Evolutionary conservation across 2,329 filamentous ascomycete genomes (phyloP).

Genomic region (Pseudogymnoascus pannorum): DNA sequence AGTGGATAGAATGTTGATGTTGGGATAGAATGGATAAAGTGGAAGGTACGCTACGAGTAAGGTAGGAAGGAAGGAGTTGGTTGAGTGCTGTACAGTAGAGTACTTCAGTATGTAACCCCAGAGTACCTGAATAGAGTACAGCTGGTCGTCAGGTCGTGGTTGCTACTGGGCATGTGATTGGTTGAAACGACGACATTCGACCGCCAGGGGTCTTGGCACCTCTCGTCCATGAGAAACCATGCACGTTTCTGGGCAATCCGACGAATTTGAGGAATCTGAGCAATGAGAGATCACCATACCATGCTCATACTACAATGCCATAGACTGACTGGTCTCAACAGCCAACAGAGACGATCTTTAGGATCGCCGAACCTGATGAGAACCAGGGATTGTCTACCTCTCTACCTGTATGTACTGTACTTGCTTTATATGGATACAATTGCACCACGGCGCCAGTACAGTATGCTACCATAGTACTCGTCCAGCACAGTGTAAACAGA

Average conservation of each 20-base stretch:
- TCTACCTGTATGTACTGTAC: neutral
- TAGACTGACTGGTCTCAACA: neutral
- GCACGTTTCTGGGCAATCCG: neutral
- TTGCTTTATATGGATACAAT: neutral
- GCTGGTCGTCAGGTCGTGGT: neutral
- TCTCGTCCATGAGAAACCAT: slow-evolving; percentile 6
- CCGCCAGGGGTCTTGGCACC: neutral
- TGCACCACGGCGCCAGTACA: neutral
- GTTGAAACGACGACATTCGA: slow-evolving; percentile 1
- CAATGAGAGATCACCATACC: neutral
- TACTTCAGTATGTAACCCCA: neutral
- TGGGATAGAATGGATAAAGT: neutral
- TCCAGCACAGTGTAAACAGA: neutral
- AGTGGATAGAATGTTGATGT: neutral
- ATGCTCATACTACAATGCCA: neutral
- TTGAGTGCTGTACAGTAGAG: too few species aligned
- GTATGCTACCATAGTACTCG: neutral
- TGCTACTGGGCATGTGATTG: neutral
- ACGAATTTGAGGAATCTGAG: neutral
- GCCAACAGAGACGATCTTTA: neutral
- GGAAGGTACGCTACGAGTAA: too few species aligned
- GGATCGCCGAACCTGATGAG: neutral
- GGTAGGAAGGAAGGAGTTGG: too few species aligned
- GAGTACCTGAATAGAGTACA: neutral
- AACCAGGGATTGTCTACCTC: neutral